Percentiles rank a stretch among this genome's conserved stretches.
phyloP scores from a whole-genome alignment of 768 basidiomycete species.

The Mycena vulgaris region DNA sequence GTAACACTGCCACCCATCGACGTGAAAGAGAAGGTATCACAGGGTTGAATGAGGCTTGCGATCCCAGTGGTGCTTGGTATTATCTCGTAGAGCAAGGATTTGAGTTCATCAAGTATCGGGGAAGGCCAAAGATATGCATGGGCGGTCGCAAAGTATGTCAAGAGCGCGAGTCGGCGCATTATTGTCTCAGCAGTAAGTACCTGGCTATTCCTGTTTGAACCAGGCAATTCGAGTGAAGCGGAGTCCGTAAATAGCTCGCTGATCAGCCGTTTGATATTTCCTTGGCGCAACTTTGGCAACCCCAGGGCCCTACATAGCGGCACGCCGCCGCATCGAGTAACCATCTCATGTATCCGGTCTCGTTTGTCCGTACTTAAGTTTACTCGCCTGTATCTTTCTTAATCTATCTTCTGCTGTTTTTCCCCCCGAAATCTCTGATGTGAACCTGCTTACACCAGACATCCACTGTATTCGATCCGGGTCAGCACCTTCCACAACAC shows the following conservation, averaged over 20 bases:
- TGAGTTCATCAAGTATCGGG: constrained; percentile 17
- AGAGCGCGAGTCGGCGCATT: constrained; percentile 17
- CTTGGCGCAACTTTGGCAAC: constrained; percentile 23
- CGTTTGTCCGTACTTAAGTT: constrained; percentile 13
- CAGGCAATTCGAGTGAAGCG: constrained; percentile 4
- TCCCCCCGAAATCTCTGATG: constrained; percentile 5
- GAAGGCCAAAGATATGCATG: constrained; percentile 20
- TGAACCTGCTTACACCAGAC: constrained; percentile 17
- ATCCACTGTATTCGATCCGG: constrained; percentile 13
- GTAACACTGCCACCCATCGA: background rate
- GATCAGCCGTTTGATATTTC: constrained; percentile 7
- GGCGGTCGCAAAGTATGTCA: constrained; percentile 13
- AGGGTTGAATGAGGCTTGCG: constrained; percentile 14
- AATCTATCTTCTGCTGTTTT: constrained; percentile 7
- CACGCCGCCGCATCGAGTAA: constrained; percentile 9
- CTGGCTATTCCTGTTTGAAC: constrained; percentile 10
- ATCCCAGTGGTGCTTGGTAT: constrained; percentile 12
- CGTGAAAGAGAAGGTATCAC: constrained; percentile 13
- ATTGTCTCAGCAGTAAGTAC: constrained; percentile 9
- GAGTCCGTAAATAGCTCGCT: constrained; percentile 8
- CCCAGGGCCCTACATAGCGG: background rate
- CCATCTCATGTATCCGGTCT: background rate
- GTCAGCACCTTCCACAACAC: constrained; percentile 22
- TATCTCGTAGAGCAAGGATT: constrained; percentile 13
- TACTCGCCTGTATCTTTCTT: constrained; percentile 9